Percentiles rank a stretch among this genome's conserved stretches.
Conservation (phyloP, 352 stramenopile species). For the Phytophthora pini region DNA sequence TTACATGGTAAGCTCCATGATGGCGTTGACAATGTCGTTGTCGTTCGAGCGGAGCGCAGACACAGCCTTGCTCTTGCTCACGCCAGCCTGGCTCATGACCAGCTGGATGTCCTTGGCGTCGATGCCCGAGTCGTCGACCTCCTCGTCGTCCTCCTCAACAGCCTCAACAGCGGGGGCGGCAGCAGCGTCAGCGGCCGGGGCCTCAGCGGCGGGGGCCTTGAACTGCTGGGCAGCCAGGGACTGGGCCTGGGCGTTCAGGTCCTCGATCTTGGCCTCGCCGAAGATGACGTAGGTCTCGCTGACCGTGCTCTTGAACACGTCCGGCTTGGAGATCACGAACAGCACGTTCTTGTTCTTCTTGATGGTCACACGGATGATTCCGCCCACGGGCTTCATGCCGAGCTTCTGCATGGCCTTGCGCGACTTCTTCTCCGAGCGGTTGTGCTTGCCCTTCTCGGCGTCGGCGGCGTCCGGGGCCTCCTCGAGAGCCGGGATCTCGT, state of each 20-base stretch:
- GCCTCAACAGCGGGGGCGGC: slow-evolving; percentile 39
- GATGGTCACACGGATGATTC: slow-evolving; percentile 97
- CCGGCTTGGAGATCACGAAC: slow-evolving; percentile 98
- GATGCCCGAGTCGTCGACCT: slow-evolving; percentile 96
- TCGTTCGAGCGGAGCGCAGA: slow-evolving; percentile 98
- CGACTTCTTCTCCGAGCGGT: slow-evolving; percentile 98
- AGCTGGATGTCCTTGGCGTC: slow-evolving; percentile 99
- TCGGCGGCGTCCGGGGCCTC: slow-evolving; percentile 71
- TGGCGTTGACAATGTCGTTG: slow-evolving; percentile 99
- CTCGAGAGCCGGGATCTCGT: slow-evolving; percentile 85
- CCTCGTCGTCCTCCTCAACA: slow-evolving; percentile 84
- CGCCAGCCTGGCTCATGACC: slow-evolving; percentile 95
- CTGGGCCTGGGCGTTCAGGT: slow-evolving; percentile 92
- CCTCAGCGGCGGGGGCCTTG: slow-evolving; percentile 64
- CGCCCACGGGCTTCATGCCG: slow-evolving; percentile 96
- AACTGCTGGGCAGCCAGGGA: slow-evolving; percentile 93
- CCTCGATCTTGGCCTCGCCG: slow-evolving; percentile 98
- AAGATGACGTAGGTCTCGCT: slow-evolving; percentile 98
- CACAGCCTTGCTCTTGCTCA: slow-evolving; percentile 95
- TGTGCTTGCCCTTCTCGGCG: slow-evolving; percentile 90
- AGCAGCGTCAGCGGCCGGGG: slow-evolving; percentile 76
- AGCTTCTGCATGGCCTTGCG: slow-evolving; percentile 99
- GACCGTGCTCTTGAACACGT: slow-evolving; percentile 97
- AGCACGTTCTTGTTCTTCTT: slow-evolving; percentile 98
- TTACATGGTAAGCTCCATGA: slow-evolving; percentile 99